A percentile compares a stretch with the other conserved stretches of the same genome.
Conservation (phyloP, 768 basidiomycete species). For the Amyloporia xantha region DNA sequence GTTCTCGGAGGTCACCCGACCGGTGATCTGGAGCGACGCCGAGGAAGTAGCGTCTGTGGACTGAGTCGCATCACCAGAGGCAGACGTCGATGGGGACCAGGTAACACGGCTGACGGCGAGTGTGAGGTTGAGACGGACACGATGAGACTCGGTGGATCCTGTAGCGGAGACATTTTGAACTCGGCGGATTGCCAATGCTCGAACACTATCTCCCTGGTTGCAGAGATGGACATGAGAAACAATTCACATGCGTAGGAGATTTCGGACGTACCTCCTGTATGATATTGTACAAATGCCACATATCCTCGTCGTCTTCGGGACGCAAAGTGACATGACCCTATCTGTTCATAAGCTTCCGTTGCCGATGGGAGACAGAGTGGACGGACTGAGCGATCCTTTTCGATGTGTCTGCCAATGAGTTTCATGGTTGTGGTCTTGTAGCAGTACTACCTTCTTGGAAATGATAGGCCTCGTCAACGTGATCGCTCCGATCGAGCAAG, state of each 20-base stretch:
- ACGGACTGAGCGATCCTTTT: conserved; percentile 72
- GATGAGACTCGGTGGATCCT: conserved; percentile 88
- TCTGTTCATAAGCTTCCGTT: background rate
- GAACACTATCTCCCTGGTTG: conserved; percentile 66
- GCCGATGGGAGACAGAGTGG: conserved; percentile 21
- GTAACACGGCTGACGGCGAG: conserved; percentile 72
- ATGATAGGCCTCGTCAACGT: no score
- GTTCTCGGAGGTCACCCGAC: conserved; percentile 82
- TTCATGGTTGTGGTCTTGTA: no score
- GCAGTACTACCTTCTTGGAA: no score
- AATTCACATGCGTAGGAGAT: no score
- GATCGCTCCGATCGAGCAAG: no score
- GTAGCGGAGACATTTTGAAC: conserved; percentile 88
- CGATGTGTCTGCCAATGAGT: no score
- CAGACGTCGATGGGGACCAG: conserved; percentile 65
- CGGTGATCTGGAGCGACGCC: conserved; percentile 77
- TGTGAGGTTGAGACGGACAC: conserved; percentile 81
- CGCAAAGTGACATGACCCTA: conserved; percentile 92
- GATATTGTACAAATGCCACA: conserved; percentile 99
- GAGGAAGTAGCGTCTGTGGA: conserved; percentile 34
- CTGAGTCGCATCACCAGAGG: conserved; percentile 32
- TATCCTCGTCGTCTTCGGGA: conserved; percentile 98
- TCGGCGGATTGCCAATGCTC: conserved; percentile 84
- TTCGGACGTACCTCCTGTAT: conserved; percentile 56
- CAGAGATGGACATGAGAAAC: conserved; percentile 8